Evolutionary conservation across 148 eudicot genomes (phyloP).

Genomic region (Rhododendron molle): DNA sequence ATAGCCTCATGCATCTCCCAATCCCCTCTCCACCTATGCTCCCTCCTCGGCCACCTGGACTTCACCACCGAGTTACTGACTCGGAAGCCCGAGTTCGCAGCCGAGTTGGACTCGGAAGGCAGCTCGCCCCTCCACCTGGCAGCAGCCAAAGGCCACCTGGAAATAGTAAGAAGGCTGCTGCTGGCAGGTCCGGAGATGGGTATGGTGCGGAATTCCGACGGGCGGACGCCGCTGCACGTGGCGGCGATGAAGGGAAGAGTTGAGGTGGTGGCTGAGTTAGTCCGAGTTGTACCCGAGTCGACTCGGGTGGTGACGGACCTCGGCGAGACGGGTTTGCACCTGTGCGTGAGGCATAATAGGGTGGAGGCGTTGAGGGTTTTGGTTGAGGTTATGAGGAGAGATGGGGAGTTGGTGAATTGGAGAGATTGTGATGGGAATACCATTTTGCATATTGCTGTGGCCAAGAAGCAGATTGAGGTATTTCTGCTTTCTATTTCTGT

Average conservation of each 20-base stretch:
- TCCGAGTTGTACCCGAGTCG: conserved; percentile 6
- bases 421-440: conserved; percentile 26
- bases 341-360: conserved; percentile 18
- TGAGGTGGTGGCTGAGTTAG: conserved; percentile 15
- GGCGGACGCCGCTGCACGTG: conserved; percentile 22
- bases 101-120: conserved; percentile 16
- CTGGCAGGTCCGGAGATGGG: conserved; percentile 4
- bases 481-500: too few species aligned
- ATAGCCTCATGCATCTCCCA: conserved; percentile 16
- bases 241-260: conserved; percentile 25
- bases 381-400: conserved; percentile 2
- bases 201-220: conserved; percentile 15
- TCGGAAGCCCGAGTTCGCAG: conserved; percentile 16
- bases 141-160: conserved; percentile 16
- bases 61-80: conserved; percentile 10
- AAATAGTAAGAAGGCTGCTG: neutral
- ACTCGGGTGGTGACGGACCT: conserved; percentile 4
- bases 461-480: conserved; percentile 24
- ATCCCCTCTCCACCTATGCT: conserved; percentile 28
- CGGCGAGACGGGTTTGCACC: conserved; percentile 26
- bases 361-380: conserved; percentile 18
- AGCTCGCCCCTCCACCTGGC: conserved; percentile 31
- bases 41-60: conserved; percentile 22
- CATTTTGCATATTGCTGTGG: conserved; percentile 23
- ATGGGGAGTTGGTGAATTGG: conserved; percentile 10